Evolutionary conservation across 2,329 filamentous ascomycete species (phyloP).

Genomic region (Pyricularia pennisetigena): DNA sequence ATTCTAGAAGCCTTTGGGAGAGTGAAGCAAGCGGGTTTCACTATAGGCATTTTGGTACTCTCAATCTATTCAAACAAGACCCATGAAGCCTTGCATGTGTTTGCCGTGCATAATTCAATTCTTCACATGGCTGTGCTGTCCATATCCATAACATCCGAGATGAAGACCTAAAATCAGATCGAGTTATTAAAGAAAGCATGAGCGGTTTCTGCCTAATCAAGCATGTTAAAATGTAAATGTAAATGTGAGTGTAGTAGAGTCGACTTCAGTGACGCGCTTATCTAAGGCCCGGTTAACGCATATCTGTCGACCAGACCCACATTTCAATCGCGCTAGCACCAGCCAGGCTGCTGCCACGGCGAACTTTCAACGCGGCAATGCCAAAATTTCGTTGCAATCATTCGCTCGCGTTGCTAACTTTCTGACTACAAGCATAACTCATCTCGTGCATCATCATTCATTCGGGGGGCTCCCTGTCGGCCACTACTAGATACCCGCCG

Average conservation of each 20-base stretch:
- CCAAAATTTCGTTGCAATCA: background rate
- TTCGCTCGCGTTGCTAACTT: background rate
- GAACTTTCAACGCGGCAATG: background rate
- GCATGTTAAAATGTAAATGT: no score
- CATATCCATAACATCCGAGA: no score
- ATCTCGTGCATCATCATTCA: background rate
- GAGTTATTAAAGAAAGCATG: no score
- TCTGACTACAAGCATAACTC: background rate
- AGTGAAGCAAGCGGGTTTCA: background rate
- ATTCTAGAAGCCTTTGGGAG: background rate
- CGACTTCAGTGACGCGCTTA: background rate
- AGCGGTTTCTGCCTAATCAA: no score
- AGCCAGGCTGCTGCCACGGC: background rate
- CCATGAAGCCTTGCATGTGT: background rate
- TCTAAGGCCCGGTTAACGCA: constrained; percentile 1
- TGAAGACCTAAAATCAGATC: background rate
- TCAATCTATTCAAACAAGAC: background rate
- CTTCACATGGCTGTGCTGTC: no score
- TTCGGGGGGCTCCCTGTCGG: background rate
- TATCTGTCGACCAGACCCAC: background rate
- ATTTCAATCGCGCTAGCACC: background rate
- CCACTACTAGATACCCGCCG: background rate
- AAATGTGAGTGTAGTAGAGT: no score
- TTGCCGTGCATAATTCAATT: background rate
- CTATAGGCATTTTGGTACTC: background rate